Evolutionary conservation across 2,329 filamentous ascomycete species (phyloP), one percentile per base, ranked within the genome.

Genomic region (Monilinia vaccinii-corymbosi): DNA sequence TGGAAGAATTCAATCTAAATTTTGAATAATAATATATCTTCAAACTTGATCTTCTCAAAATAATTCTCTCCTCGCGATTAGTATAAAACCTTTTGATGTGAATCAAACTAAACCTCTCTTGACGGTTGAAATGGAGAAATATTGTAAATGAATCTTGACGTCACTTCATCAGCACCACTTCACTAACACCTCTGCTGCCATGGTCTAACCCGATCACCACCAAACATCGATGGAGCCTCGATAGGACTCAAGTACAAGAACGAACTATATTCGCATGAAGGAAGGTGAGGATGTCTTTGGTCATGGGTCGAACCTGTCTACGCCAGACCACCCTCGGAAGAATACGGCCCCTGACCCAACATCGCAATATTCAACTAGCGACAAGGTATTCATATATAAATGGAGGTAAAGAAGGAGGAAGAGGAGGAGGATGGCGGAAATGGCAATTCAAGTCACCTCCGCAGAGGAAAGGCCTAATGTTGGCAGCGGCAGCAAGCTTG

Each of bases 251-350:
- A 23, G 28, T 23, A 23, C 38, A n/a, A 42, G 40, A 55, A 44
- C 28, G 44, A 55, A 23, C 13, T n/a, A 32, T 44, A 38, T 34
- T 55, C n/a, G 34, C 31, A 44, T 38, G 61, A 25, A 55, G 48
- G 56, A 66, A 63, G 64, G 81, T 82, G 79, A 79, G 75, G 70
- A 68, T 73, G 69, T 73, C 71, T 65, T 72, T 77, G 66, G 65
- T 73, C 60, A 64, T 78, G 46, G 72, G 77, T 73, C 76, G 77
- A 67, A 70, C 75, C 63, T 78, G 74, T 71, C 71, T 75, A 67
- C 78, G 71, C 70, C 66, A 67, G 57, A 53, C 62, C 32, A 36
- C 62, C 31, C 32, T 67, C 21, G 70, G 73, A 53, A 70, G 67
- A 65, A 61, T 73, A 60, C 73, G 70, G 59, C 64, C 69, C 60